Conservation (phyloP, 495 filamentous ascomycete species). For the Amphirosellinia nigrospora region DNA sequence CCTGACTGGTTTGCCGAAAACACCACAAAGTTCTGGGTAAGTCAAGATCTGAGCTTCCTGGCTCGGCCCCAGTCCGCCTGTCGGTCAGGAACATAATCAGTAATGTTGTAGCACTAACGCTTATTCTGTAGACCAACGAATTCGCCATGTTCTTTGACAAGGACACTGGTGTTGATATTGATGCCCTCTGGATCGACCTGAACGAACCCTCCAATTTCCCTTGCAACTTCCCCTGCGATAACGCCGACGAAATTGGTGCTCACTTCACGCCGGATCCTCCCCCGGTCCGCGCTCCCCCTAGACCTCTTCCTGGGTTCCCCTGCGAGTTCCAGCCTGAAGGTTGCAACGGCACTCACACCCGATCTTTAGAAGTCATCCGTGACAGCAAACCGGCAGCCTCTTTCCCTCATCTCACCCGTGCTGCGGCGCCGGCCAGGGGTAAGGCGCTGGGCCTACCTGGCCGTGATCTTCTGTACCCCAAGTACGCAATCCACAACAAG, state of each 20-base stretch:
- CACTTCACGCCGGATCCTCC: constrained; percentile 71
- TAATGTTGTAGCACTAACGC: not conserved
- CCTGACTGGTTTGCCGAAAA: constrained; percentile 84
- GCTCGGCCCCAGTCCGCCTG: not conserved
- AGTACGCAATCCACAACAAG: constrained; percentile 77
- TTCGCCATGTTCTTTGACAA: constrained; percentile 72
- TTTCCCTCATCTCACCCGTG: constrained; percentile 34
- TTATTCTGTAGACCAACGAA: constrained; percentile 55
- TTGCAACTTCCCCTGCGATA: constrained; percentile 75
- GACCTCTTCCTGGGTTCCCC: constrained; percentile 73
- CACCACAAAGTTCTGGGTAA: constrained; percentile 69
- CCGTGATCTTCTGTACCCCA: constrained; percentile 71
- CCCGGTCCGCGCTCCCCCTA: constrained; percentile 64
- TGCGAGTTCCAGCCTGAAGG: constrained; percentile 70
- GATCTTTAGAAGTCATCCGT: constrained; percentile 29
- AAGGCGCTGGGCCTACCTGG: constrained; percentile 63
- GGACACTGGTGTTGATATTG: constrained; percentile 74
- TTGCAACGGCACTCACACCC: constrained; percentile 31
- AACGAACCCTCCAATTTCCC: constrained; percentile 72
- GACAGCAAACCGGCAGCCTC: constrained; percentile 28
- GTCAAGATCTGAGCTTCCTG: not conserved
- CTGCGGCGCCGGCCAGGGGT: constrained; percentile 33
- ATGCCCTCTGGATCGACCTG: constrained; percentile 89
- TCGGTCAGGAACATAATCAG: not conserved
- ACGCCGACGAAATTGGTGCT: constrained; percentile 57